Percentiles rank a stretch among this genome's conserved stretches.
phyloP scores from a whole-genome alignment of 768 basidiomycete species.

The Termitomyces titanicus region DNA sequence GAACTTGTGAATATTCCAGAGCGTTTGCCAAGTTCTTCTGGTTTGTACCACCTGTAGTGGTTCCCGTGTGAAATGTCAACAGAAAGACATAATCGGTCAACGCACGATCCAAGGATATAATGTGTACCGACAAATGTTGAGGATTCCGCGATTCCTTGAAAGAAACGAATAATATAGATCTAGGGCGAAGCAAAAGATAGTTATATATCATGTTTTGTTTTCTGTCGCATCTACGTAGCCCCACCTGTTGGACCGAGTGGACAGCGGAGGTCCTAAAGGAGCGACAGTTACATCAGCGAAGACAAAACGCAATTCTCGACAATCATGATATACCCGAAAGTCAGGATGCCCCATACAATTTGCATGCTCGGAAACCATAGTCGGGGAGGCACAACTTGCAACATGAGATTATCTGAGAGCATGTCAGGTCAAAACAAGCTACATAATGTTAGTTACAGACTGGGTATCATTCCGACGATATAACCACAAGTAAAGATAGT shows the following conservation, averaged over 20 bases:
- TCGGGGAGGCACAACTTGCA: constrained; percentile 58
- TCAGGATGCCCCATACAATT: constrained; percentile 62
- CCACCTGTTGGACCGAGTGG: constrained; percentile 58
- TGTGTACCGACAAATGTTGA: constrained; percentile 78
- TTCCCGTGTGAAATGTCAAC: background rate
- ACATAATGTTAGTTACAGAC: constrained; percentile 25
- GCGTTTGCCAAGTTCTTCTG: constrained; percentile 66
- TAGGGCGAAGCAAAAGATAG: constrained; percentile 17
- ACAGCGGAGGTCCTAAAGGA: constrained; percentile 49
- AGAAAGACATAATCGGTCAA: constrained; percentile 7
- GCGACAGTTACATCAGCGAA: constrained; percentile 1
- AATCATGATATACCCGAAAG: constrained; percentile 45
- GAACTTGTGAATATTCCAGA: constrained; percentile 71
- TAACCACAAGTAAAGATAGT: constrained; percentile 75
- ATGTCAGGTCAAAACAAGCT: background rate
- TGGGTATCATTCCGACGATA: constrained; percentile 71
- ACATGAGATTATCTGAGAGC: constrained; percentile 56
- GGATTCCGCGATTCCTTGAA: constrained; percentile 70
- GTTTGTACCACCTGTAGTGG: constrained; percentile 59
- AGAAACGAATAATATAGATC: constrained; percentile 69
- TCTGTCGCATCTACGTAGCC: background rate
- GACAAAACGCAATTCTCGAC: background rate
- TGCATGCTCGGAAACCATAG: constrained; percentile 68
- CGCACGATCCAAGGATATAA: constrained; percentile 69
- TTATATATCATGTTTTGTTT: background rate